Conservation (phyloP, 164 flowering plant species). For the Umbellularia californica region DNA sequence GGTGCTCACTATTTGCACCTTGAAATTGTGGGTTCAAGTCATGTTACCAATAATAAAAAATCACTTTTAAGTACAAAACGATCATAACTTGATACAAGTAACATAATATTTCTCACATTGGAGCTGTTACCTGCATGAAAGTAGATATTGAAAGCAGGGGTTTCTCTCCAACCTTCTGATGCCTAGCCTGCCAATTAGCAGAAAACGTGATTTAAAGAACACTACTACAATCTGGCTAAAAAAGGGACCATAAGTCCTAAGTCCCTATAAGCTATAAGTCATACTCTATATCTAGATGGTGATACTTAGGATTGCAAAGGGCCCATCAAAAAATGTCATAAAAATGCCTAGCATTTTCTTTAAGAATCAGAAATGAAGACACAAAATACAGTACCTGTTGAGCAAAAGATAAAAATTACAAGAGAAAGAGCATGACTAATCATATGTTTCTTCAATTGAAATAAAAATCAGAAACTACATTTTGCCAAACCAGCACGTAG, state of each 20-base stretch:
- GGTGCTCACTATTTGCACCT: too few species aligned
- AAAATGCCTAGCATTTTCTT: not conserved
- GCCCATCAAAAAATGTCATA: not conserved
- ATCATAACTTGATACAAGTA: not conserved
- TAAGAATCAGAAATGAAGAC: not conserved
- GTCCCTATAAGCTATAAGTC: not conserved
- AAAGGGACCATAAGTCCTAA: not conserved
- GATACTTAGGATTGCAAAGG: not conserved
- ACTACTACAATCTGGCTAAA: not conserved
- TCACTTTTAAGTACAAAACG: not conserved
- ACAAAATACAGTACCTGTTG: not conserved
- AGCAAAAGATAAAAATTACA: not conserved
- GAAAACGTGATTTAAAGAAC: not conserved
- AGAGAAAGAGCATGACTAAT: not conserved
- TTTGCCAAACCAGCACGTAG: too few species aligned
- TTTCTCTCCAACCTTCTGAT: constrained; percentile 89
- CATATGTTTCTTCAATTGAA: not conserved
- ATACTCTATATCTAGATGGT: not conserved
- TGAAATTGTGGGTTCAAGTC: too few species aligned
- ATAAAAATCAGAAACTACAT: too few species aligned
- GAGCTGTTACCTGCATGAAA: constrained; percentile 59
- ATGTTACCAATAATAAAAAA: too few species aligned
- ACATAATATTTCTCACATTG: not conserved
- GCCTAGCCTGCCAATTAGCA: constrained; percentile 59
- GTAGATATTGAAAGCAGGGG: constrained; percentile 82